Percentiles rank a stretch among this genome's conserved stretches.
phyloP scores from a whole-genome alignment of 345 rosid species.

The Eucalyptus paniculata region DNA sequence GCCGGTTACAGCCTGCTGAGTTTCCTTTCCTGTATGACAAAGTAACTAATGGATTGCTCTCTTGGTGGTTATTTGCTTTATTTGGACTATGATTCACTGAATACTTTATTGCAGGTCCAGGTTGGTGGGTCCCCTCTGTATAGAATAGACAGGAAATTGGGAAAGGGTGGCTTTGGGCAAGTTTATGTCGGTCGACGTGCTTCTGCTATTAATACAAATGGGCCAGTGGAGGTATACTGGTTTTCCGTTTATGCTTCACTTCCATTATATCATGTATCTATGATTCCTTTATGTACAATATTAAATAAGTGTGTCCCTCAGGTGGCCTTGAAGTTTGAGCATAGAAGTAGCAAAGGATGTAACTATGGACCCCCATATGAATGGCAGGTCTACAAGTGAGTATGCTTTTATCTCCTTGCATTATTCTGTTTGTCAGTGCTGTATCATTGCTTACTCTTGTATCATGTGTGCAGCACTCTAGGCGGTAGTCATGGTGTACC shows the following conservation, averaged over 20 bases:
- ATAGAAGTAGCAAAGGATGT: slow-evolving; percentile 89
- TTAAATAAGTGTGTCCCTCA: slow-evolving; percentile 1
- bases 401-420: neutral
- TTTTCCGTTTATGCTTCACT: neutral
- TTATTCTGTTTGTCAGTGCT: neutral
- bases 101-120: slow-evolving; percentile 43
- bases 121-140: slow-evolving; percentile 86
- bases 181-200: slow-evolving; percentile 87
- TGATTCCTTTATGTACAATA: neutral
- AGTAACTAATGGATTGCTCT: neutral
- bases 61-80: neutral
- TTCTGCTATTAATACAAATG: slow-evolving; percentile 43
- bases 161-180: slow-evolving; percentile 99
- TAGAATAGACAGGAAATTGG: slow-evolving; percentile 76
- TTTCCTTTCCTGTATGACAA: neutral
- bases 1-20: neutral
- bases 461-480: slow-evolving; percentile 26
- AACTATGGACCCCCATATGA: slow-evolving; percentile 90
- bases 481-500: slow-evolving; percentile 87
- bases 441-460: neutral
- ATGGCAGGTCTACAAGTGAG: slow-evolving; percentile 97
- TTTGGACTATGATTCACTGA: neutral
- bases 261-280: neutral
- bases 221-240: slow-evolving; percentile 12
- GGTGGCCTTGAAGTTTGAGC: slow-evolving; percentile 97